phyloP scores from a whole-genome alignment of 148 eudicot genomes.

The Fagopyrum tataricum region DNA sequence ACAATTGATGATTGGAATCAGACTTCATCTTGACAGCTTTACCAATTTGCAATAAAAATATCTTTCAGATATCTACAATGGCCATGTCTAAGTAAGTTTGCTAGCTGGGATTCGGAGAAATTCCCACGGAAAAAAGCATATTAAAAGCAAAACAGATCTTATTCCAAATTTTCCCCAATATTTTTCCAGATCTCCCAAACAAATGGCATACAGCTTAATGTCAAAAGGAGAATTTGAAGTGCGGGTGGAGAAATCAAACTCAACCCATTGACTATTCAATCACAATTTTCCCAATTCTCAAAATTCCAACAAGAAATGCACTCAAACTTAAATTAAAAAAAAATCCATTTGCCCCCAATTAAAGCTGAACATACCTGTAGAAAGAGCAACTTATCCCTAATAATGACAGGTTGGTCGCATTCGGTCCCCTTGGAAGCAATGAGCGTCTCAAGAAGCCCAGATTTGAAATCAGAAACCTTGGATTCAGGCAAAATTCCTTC shows the following conservation, averaged over 20 bases:
- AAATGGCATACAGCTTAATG: background rate
- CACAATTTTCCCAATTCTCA: no score
- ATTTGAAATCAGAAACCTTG: conserved; percentile 51
- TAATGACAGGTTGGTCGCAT: conserved; percentile 45
- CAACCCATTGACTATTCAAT: background rate
- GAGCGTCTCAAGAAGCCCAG: conserved; percentile 62
- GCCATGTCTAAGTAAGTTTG: background rate
- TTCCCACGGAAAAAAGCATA: background rate
- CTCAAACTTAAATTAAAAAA: background rate
- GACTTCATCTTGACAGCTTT: background rate
- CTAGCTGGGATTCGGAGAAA: background rate
- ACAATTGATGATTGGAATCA: no score
- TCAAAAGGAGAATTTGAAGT: background rate
- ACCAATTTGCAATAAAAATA: background rate
- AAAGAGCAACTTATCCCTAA: conserved; percentile 76
- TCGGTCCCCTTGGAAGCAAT: conserved; percentile 36
- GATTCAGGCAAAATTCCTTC: conserved; percentile 63
- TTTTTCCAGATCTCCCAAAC: no score
- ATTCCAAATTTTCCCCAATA: no score
- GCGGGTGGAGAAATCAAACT: background rate
- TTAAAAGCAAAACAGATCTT: background rate
- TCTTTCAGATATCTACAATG: background rate
- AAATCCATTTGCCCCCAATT: background rate
- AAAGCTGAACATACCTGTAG: conserved; percentile 48
- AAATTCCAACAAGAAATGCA: no score